Percentiles rank a stretch among this genome's conserved stretches.
Conservation (phyloP, 257 asterid species). For the Nicotiana undulata region DNA sequence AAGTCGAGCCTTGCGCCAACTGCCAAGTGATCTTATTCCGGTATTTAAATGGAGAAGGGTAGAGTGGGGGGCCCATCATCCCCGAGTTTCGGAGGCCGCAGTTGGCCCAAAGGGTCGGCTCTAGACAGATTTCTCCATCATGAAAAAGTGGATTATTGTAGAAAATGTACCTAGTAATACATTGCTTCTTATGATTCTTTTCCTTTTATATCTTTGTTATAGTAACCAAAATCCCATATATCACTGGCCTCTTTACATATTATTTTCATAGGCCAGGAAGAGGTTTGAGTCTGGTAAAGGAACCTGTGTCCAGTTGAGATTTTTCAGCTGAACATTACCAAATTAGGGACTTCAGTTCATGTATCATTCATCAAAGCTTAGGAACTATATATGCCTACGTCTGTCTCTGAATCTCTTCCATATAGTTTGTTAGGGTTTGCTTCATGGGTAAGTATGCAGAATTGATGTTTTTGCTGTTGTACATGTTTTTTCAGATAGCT, state of each 20-base stretch:
- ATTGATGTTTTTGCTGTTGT: neutral
- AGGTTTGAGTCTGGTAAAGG: neutral
- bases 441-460: neutral
- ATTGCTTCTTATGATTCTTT: neutral
- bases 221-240: neutral
- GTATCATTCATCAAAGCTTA: neutral
- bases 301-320: neutral
- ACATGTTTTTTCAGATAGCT: slow-evolving; percentile 53
- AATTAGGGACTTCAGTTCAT: neutral
- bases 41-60: no score
- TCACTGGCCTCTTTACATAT: neutral
- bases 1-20: no score
- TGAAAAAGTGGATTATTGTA: neutral
- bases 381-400: neutral
- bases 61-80: no score
- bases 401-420: neutral
- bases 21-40: no score
- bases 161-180: neutral
- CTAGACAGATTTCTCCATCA: no score
- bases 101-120: no score
- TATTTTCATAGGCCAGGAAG: neutral
- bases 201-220: neutral
- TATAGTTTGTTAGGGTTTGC: neutral
- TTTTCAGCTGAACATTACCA: neutral
- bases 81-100: no score